Evolutionary conservation across 2,329 filamentous ascomycete species (phyloP).

Genomic region (Cryphonectria japonica): DNA sequence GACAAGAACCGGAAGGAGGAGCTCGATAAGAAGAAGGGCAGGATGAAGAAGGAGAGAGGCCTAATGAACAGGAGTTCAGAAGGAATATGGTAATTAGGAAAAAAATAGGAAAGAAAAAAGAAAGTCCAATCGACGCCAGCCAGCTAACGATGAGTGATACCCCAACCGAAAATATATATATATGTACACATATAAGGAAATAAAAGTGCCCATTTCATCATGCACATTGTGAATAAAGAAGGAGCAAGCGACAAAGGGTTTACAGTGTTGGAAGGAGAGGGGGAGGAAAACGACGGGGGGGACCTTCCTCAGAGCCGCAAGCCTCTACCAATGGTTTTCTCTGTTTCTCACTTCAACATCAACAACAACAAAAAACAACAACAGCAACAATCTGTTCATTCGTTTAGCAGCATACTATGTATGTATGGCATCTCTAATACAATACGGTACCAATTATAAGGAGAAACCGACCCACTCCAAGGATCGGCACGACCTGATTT

Average conservation of each 20-base stretch:
- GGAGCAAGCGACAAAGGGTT: not conserved
- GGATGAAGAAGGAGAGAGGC: constrained; percentile 7
- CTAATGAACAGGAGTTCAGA: not conserved
- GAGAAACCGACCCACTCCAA: not conserved
- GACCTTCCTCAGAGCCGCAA: too few relatives aligned
- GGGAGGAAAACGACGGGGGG: too few relatives aligned
- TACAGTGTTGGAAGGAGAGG: too few relatives aligned
- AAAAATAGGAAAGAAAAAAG: constrained; percentile 16
- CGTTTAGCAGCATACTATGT: not conserved
- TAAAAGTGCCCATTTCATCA: not conserved
- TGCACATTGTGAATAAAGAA: not conserved
- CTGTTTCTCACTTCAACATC: not conserved
- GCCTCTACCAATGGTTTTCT: too few relatives aligned
- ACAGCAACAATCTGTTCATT: not conserved
- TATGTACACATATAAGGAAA: not conserved
- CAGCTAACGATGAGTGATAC: constrained; percentile 14
- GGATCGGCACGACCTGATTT: constrained; percentile 5
- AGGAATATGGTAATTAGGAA: not conserved
- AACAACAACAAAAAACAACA: not conserved
- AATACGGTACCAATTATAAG: not conserved
- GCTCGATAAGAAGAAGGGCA: constrained; percentile 15
- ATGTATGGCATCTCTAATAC: not conserved
- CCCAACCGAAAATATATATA: not conserved
- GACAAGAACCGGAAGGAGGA: constrained; percentile 23
- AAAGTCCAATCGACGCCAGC: not conserved